Evolutionary conservation across 2,329 filamentous ascomycete genomes (phyloP), one percentile per base, ranked within the genome.

Genomic region (Zasmidium cellare): DNA sequence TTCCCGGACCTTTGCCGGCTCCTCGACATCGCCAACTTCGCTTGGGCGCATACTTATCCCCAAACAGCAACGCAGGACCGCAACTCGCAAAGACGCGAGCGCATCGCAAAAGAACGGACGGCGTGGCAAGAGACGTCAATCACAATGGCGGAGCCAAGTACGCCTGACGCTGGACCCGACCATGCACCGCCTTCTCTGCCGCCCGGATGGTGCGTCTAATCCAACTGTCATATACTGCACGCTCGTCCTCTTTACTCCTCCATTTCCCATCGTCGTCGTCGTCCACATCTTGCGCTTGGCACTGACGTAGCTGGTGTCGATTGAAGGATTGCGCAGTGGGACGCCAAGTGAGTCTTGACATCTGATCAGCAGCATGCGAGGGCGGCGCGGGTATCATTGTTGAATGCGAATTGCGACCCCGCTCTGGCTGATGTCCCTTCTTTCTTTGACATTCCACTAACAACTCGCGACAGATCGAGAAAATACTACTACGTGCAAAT

Each of bases 401-500:
- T 49, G 23, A 25, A 28, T 12, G 25, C 25, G 11, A 5, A 28
- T 25, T 18, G 35, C 35, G 35, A 41, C 46, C 22, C 19, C 22
- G 46, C 19, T 25, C 22, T 14, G 14, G 20, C 22, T 20, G 46
- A 7, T 41, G 19, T 23, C 44, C 3, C 5, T 19, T 18, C 31
- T 47, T 46, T 45, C 22, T 48, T 38, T 35, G 18, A 51, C 50
- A 46, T 14, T 51, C n/a, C 20, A 46, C 58, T 66, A 56, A 65
- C 60, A 22, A 20, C n/a, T 22, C 11, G 16, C 38, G 14, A 51
- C 55, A 75, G 73, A 69, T 74, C 72, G 22, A 65, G 74, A 56
- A 75, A 76, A 56, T 76, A 76, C 62, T 76, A 76, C 67, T 76
- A 67, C 60, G 74, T 76, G 14, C 73, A 75, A 62, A 75, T 76